Conservation (phyloP, 495 filamentous ascomycete species). For the Schizothecium vesticola region DNA sequence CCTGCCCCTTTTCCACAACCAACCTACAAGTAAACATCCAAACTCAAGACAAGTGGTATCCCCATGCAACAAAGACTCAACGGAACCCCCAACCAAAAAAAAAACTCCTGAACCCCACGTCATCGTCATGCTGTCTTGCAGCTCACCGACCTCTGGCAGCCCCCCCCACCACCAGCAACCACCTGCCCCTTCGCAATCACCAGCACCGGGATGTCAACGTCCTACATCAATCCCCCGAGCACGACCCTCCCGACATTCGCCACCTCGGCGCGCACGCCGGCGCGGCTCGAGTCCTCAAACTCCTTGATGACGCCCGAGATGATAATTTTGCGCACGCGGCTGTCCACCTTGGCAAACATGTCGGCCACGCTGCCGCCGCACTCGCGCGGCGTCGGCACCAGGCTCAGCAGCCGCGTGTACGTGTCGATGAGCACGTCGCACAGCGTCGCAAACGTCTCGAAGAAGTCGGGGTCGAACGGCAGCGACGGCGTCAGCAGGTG, state of each 20-base stretch:
- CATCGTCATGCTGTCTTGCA: background rate
- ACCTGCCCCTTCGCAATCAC: background rate
- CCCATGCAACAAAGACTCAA: background rate
- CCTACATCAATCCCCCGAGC: conserved; percentile 78
- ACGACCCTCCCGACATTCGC: conserved; percentile 82
- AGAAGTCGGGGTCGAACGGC: conserved; percentile 96
- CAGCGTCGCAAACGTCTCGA: conserved; percentile 92
- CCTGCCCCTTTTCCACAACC: background rate
- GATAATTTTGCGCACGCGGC: conserved; percentile 77
- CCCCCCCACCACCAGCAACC: background rate
- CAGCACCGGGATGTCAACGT: background rate
- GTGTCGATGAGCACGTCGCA: conserved; percentile 94
- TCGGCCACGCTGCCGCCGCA: conserved; percentile 64
- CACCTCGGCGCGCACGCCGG: conserved; percentile 70
- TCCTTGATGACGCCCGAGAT: conserved; percentile 80
- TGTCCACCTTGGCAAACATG: conserved; percentile 84
- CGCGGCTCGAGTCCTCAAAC: conserved; percentile 81
- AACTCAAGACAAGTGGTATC: background rate
- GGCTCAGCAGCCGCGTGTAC: conserved; percentile 69
- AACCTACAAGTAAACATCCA: background rate
- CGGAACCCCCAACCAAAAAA: background rate
- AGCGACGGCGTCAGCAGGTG: conserved; percentile 86
- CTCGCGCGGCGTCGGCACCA: conserved; percentile 61
- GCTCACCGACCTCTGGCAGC: background rate
- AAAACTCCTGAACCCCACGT: background rate